Percentiles rank a stretch among this genome's conserved stretches.
Evolutionary conservation across 768 basidiomycete species (phyloP).

Genomic region (Podaxis sp.): DNA sequence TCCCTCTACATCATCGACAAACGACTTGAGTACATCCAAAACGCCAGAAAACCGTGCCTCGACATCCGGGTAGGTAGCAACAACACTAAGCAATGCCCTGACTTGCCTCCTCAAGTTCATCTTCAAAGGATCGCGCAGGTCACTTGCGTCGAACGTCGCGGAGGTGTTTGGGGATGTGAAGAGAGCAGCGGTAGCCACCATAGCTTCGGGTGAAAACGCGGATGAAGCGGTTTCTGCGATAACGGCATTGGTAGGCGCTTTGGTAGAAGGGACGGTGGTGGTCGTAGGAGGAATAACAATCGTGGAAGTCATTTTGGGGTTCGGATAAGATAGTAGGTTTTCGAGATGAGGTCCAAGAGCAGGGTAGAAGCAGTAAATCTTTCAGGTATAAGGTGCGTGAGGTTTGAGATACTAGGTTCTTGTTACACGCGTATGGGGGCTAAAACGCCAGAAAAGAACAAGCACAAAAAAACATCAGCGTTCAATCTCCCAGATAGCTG

Average conservation of each 20-base stretch:
- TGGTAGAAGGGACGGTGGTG: background rate
- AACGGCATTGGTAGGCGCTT: background rate
- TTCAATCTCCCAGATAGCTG: background rate
- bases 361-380: background rate
- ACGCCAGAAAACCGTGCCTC: background rate
- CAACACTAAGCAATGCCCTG: conserved; percentile 39
- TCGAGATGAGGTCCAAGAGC: background rate
- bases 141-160: conserved; percentile 2
- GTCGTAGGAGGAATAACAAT: conserved; percentile 26
- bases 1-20: background rate
- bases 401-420: background rate
- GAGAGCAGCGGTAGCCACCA: conserved; percentile 8
- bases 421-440: background rate
- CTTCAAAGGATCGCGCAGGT: conserved; percentile 52
- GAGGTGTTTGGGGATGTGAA: conserved; percentile 12
- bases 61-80: conserved; percentile 42
- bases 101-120: conserved; percentile 61
- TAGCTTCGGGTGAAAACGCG: background rate
- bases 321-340: conserved; percentile 11
- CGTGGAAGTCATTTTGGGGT: conserved; percentile 25
- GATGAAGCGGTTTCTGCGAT: background rate
- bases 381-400: background rate
- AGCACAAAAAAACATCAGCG: background rate
- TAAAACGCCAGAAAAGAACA: background rate
- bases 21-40: conserved; percentile 1